Base-by-base conservation (phyloP, 2,329 filamentous ascomycete species). In the Penicillium sp. region DNA sequence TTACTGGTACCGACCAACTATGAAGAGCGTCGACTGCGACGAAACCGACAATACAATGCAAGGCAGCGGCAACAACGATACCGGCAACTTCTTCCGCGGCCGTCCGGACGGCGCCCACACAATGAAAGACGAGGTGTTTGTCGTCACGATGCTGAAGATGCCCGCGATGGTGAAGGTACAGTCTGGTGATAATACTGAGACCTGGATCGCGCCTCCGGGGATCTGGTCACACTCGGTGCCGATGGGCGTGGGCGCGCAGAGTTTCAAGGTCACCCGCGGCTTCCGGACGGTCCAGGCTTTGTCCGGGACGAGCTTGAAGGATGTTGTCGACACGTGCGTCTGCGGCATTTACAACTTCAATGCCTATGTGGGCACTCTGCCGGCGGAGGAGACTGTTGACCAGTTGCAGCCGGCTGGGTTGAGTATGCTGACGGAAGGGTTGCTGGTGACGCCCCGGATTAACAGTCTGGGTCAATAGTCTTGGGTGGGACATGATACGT, bases 331-430 rank as follows among this genome's bases (percentile, higher is more conserved):
- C 42, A 70, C 70, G 17, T 85, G 83, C 64, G 69, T 77, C 19
- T 84, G 67, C 43, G 70, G 82, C 4, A 73, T 83, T 49, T 83
- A 83, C 73, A 84, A 84, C 70, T 84, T 80, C 73, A 85, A 85
- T 57, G 77, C 81, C 15, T 84, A 81, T 59, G 81, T 83, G 0
- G 82, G 82, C 15, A 80, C 75, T 1, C 70, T 84, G 3, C 81
- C 82, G 25, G 64, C 68, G 15, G 66, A 66, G 49, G 33, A 59
- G 21, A 60, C 58, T 4, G 61, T 74, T 31, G 77, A 79, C 54
- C 64, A 69, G 49, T 73, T 80, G 1, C 68, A 70, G 48, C 65
- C 73, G 2, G 71, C 65, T 39, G 78, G 74, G 15, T 53, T 69
- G 35, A 57, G 64, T 4, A 59, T 63, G 57, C 56, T 75, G 57